Conservation (phyloP, 176 grass and related monocot genomes). For the Cocos nucifera region DNA sequence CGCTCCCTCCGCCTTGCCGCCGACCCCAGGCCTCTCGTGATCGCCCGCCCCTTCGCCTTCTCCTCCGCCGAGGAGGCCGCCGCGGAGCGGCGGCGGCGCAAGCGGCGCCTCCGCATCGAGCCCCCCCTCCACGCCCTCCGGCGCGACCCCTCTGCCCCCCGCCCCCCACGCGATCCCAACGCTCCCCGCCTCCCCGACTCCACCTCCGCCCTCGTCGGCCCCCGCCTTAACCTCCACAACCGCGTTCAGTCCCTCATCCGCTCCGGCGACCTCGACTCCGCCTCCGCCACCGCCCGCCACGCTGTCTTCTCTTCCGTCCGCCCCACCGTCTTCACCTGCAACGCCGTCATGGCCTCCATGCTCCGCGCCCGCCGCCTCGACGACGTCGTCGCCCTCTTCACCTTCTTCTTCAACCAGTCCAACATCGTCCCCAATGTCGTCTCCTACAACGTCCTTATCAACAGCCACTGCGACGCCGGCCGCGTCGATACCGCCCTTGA, state of each 20-base stretch:
- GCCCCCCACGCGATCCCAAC: not conserved
- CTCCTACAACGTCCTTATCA: slow-evolving; percentile 52
- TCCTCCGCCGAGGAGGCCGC: slow-evolving; percentile 29
- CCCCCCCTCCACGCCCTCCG: slow-evolving; percentile 48
- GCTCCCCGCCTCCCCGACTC: not conserved
- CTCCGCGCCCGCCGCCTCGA: slow-evolving; percentile 29
- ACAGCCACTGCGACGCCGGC: slow-evolving; percentile 29
- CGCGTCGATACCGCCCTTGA: slow-evolving; percentile 29
- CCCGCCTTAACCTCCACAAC: slow-evolving; percentile 8
- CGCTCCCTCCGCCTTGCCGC: not conserved
- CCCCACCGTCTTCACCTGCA: slow-evolving; percentile 22
- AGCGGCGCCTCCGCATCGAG: slow-evolving; percentile 52
- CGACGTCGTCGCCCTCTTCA: slow-evolving; percentile 30
- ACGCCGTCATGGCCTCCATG: slow-evolving; percentile 31
- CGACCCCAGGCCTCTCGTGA: not conserved
- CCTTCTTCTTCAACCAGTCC: slow-evolving; percentile 42
- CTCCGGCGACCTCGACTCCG: slow-evolving; percentile 36
- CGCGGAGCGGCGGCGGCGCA: slow-evolving; percentile 41
- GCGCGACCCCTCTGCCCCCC: slow-evolving; percentile 17
- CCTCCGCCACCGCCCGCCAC: slow-evolving; percentile 36
- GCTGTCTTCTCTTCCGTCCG: slow-evolving; percentile 44
- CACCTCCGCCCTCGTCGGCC: not conserved
- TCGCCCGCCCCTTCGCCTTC: slow-evolving; percentile 18
- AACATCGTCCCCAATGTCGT: slow-evolving; percentile 48
- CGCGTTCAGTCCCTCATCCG: slow-evolving; percentile 19